Evolutionary conservation across 257 asterid genomes (phyloP), one percentile per base, ranked within the genome.

Genomic region (Solanum rostratum): DNA sequence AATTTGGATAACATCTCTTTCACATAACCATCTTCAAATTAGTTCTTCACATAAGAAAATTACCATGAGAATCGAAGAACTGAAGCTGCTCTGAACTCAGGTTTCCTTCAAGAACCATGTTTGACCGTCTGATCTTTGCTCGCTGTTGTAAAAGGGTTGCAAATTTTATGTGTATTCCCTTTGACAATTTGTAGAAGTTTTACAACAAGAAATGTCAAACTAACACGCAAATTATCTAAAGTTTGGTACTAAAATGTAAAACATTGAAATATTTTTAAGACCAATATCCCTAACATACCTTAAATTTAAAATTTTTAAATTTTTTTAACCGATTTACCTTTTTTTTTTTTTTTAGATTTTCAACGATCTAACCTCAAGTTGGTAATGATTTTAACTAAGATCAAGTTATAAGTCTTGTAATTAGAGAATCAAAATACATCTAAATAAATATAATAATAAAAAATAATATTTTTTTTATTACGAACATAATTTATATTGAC

Each of bases 41-140:
- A 18, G 19, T 52, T 54, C 19, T 54, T 18, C 9, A 52, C 59
- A 19, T 54, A 19, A 18, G 1, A 10, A 33, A 66, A 39, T 78
- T 83, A 88, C 92, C 92, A 82, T 88, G 87, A 83, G 91, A 82
- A 19, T 90, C 81, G 81, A 90, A 90, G 86, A 90, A 84, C 16
- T 80, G 84, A 54, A 90, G 83, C 82, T 84, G 86, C 53, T 86
- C 87, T 43, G 88, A 57, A 68, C 79, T 84, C 80, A 83, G 90
- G 85, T 70, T 87, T 73, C 88, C 89, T 41, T 83, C 59, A 60
- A 88, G 83, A 43, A 81, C 88, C 91, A 89, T 89, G 87, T 19
- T 59, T 59, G 49, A 39, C 46, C 63, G 39, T 50, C 46, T 78
- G 2, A 24, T 15, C 57, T 45, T 74, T 11, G 7, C 0, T 73